These are phyloP conservation scores for Ampelocalamus luodianensis DNA, from an alignment of 176 grass and related monocot species.

Conservation along the genomic window DNA sequence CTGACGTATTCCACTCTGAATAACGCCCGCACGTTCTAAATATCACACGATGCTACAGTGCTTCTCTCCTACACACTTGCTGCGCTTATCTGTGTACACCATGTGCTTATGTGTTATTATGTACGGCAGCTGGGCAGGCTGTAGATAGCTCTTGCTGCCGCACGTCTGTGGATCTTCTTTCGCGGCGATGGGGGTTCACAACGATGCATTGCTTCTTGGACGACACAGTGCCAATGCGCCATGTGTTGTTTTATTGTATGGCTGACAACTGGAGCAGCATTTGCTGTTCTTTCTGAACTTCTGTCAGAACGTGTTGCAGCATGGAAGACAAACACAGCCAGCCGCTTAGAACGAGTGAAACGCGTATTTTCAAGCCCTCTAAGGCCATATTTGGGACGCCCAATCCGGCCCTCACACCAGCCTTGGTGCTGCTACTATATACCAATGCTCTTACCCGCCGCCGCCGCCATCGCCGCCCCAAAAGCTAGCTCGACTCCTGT, in stretches of 20 bases:
- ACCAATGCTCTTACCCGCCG: no score
- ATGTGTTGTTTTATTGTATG: not conserved
- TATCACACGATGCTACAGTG: not conserved
- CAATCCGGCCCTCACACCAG: no score
- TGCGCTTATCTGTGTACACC: no score
- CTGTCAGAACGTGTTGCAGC: not conserved
- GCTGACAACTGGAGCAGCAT: not conserved
- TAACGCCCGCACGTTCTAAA: constrained; percentile 15
- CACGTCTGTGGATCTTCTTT: not conserved
- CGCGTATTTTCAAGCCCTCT: no score
- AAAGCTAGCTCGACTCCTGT: no score
- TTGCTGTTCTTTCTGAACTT: not conserved
- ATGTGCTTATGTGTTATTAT: no score
- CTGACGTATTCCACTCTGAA: constrained; percentile 46
- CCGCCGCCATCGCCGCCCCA: no score
- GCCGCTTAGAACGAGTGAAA: not conserved
- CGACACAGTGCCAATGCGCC: not conserved
- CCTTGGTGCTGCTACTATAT: no score
- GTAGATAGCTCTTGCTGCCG: not conserved
- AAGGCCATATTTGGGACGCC: no score
- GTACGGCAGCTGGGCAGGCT: no score
- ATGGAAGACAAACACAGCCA: not conserved
- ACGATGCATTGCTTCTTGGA: not conserved
- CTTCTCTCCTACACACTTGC: no score
- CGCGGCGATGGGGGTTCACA: not conserved